Evolutionary conservation across 805 yeast genomes (phyloP), one percentile per base, ranked within the genome.

Genomic region (Saccharomyces eubayanus): DNA sequence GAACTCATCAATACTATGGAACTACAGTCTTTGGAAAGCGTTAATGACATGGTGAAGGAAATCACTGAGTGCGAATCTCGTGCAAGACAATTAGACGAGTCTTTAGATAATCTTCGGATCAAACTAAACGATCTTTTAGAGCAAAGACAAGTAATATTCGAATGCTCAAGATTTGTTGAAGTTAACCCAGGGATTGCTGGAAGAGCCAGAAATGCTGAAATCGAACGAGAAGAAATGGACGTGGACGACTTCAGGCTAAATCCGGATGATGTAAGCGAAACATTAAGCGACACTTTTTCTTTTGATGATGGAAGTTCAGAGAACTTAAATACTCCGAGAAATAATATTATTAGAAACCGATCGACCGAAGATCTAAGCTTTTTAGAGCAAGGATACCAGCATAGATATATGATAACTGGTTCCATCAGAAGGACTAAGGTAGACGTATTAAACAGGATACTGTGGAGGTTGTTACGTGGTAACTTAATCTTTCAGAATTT

Each of bases 391-490:
- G 75, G 74, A 12, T 57, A 64, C 45, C 71, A 69, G 40, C 63
- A 63, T 40, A 65, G 60, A 47, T 66, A 59, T 28, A 65, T 69
- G 65, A 57, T 74, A 31, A 81, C 94, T 8, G 99, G 98, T 51
- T 91, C 92, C 12, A 84, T 94, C 48, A 78, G 83, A 47, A 79
- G 94, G 62, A 80, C 76, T 10, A 87, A 86, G 64, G 77, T 89
- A 28, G 80, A 78, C 14, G 76, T 85, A 1, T 74, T 94, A 57
- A 90, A 90, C 66, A 87, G 83, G 62, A 89, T 94, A 53, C 73
- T 90, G 49, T 94, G 97, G 96, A 81, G 99, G 72, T 83, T 89
- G 20, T 78, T 92, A 58, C 83, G 99, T 69, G 99, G 99, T 65
- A 94, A 94, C 68, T 75, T 95, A 59, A 89, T 80, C 64, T 80